Conservation (phyloP, 1,284 basidiomycete genomes). For the Malassezia sympodialis region DNA sequence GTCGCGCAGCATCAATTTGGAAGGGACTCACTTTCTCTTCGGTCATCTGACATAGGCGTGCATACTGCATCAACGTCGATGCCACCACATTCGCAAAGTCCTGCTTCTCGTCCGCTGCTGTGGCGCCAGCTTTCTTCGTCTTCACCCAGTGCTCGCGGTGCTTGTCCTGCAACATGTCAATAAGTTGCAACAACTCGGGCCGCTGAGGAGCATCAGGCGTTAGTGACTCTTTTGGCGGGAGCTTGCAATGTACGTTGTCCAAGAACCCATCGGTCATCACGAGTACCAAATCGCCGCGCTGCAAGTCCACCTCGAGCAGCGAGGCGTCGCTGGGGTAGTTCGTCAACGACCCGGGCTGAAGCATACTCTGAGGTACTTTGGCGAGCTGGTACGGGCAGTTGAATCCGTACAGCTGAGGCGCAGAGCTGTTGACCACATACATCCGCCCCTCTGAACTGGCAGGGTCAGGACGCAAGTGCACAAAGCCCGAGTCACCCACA, state of each 20-base stretch:
- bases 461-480: slow-evolving; percentile 54
- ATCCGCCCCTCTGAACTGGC: slow-evolving; percentile 29
- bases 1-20: slow-evolving; percentile 40
- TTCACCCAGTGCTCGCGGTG: slow-evolving; percentile 23
- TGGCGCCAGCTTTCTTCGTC: slow-evolving; percentile 17
- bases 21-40: slow-evolving; percentile 59
- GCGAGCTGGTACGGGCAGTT: slow-evolving; percentile 46
- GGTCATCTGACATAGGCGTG: slow-evolving; percentile 47
- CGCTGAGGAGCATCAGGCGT: slow-evolving; percentile 24
- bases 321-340: slow-evolving; percentile 36
- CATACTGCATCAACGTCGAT: slow-evolving; percentile 29
- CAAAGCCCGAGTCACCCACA: slow-evolving; percentile 79
- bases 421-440: slow-evolving; percentile 31
- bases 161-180: slow-evolving; percentile 40
- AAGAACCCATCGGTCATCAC: slow-evolving; percentile 70
- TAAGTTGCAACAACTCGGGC: slow-evolving; percentile 31
- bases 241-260: slow-evolving; percentile 70
- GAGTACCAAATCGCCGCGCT: slow-evolving; percentile 41
- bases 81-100: slow-evolving; percentile 36
- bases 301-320: slow-evolving; percentile 25
- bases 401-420: slow-evolving; percentile 41
- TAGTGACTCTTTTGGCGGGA: slow-evolving; percentile 43
- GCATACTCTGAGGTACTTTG: slow-evolving; percentile 32
- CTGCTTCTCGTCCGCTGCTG: slow-evolving; percentile 24
- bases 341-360: slow-evolving; percentile 27